Base-by-base conservation (phyloP, 1,139 yeast species). In the Sugiyamaella grinbergsii region DNA sequence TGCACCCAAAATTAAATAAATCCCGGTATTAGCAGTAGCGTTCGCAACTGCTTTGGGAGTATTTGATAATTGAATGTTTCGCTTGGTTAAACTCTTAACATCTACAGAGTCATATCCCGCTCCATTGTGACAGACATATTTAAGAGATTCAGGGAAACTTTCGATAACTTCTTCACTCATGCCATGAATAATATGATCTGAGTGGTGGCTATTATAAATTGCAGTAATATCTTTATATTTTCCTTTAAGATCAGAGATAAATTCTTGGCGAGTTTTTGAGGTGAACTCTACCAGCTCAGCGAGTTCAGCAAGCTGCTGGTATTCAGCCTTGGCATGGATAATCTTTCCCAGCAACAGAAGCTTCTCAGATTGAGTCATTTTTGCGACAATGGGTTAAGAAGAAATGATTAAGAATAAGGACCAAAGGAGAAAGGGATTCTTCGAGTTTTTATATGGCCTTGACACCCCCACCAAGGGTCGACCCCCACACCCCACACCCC, bases 31-130 rank as follows among this genome's bases (percentile, higher is more conserved):
- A 0, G 94, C 93, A 6, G 94, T 85, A 18, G 93, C 87, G 6
- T 76, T 83, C 58, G 82, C 85, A 5, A 84, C 91, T 1, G 87
- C 80, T 1, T 71, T 71, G 1, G 90, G 86, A 22, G 84, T 83
- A 65, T 84, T 83, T n/a, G 86, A 78, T 16, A 84, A 69, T 65
- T 81, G 85, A 52, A 85, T 78, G 23, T 76, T 76, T 37, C 73
- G 69, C 13, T 67, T 70, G 11, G 77, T 71, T 59, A 78, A 74
- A 16, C 80, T 75, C 18, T 70, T 71, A 15, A 78, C 75, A 55
- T 80, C 82, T 47, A 82, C 71, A 36, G 62, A 53, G 65, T 93
- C 98, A 67, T 93, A 93, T 4, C 98, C 98, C 0, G 98, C 98
- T 50, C 98, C 97, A 60, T 80, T 77, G 69, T 89, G 95, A 60